These are phyloP conservation scores for Monosporascus sp. DNA, from an alignment of 2,329 filamentous ascomycete genomes.

Conservation along the genomic window DNA sequence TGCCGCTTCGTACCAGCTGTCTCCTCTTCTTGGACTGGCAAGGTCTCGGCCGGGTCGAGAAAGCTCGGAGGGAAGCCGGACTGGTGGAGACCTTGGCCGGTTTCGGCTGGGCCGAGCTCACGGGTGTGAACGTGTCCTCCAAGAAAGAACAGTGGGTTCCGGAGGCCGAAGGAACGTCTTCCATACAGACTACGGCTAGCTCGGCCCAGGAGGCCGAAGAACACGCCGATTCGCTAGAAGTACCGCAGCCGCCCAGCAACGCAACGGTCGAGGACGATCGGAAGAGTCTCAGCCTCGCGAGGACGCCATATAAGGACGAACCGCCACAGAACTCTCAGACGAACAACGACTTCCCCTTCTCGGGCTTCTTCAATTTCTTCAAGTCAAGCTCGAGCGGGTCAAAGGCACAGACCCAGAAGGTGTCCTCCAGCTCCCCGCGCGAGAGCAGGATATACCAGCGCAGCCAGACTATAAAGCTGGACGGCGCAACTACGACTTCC, in stretches of 20 bases:
- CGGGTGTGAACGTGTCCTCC: constrained; percentile 56
- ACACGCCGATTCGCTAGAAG: constrained; percentile 43
- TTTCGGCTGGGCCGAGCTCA: constrained; percentile 93
- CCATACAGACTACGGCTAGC: constrained; percentile 14
- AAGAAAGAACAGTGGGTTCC: constrained; percentile 25
- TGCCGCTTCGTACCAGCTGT: constrained; percentile 90
- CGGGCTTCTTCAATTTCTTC: constrained; percentile 69
- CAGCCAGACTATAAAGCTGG: constrained; percentile 64
- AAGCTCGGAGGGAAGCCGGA: constrained; percentile 85
- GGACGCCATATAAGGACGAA: constrained; percentile 19
- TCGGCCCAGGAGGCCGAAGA: background rate
- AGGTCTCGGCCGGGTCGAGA: constrained; percentile 86
- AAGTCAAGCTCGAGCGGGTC: constrained; percentile 50
- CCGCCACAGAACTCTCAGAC: constrained; percentile 23
- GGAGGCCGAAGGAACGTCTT: constrained; percentile 25
- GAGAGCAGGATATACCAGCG: constrained; percentile 67
- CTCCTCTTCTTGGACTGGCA: constrained; percentile 97
- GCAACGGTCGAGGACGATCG: constrained; percentile 64
- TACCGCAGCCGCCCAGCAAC: constrained; percentile 64
- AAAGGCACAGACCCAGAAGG: constrained; percentile 35
- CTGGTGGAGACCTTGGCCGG: constrained; percentile 88
- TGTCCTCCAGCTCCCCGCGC: constrained; percentile 43
- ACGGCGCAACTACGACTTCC: constrained; percentile 29
- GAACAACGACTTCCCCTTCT: constrained; percentile 46
- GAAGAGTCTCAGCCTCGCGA: constrained; percentile 46